Percentiles rank a stretch among this genome's conserved stretches.
Conservation (phyloP, 116 monocot species). For the Dioscorea cayenensis region DNA sequence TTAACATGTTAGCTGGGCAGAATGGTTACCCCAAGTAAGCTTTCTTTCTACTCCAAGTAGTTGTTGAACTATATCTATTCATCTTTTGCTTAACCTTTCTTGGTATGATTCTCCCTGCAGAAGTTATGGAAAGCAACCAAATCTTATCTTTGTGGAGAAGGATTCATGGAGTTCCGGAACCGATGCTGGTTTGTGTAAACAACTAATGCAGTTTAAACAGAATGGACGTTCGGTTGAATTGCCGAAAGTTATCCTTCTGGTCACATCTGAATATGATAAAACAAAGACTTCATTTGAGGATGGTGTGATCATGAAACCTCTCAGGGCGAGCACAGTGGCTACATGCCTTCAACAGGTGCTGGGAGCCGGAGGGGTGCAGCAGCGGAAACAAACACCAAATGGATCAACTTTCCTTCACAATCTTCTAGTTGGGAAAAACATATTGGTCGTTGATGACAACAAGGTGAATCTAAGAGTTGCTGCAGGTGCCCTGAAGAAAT, state of each 20-base stretch:
- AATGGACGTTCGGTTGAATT: slow-evolving; percentile 14
- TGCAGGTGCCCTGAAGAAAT: slow-evolving; percentile 76
- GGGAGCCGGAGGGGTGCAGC: slow-evolving; percentile 35
- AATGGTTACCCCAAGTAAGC: slow-evolving; percentile 58
- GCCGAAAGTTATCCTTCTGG: slow-evolving; percentile 63
- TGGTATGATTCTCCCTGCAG: slow-evolving; percentile 2
- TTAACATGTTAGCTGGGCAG: slow-evolving; percentile 24
- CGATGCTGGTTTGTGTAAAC: slow-evolving; percentile 15
- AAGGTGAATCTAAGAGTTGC: slow-evolving; percentile 88
- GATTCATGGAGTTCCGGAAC: slow-evolving; percentile 45
- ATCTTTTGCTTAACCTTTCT: not conserved
- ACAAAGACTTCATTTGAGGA: slow-evolving; percentile 27
- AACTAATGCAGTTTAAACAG: slow-evolving; percentile 32
- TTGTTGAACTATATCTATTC: not conserved
- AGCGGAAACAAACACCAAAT: slow-evolving; percentile 32
- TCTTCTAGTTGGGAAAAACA: slow-evolving; percentile 73
- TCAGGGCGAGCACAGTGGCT: slow-evolving; percentile 77
- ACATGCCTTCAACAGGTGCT: slow-evolving; percentile 70
- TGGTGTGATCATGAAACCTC: slow-evolving; percentile 66
- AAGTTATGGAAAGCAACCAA: slow-evolving; percentile 19
- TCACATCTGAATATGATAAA: slow-evolving; percentile 56
- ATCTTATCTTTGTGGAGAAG: slow-evolving; percentile 65
- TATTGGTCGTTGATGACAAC: slow-evolving; percentile 97
- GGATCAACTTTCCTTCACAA: slow-evolving; percentile 41
- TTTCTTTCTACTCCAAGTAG: not conserved